A percentile compares a stretch with the other conserved stretches of the same genome.
Conservation (phyloP, 139 green algal species). For the Asterochloris sp. region DNA sequence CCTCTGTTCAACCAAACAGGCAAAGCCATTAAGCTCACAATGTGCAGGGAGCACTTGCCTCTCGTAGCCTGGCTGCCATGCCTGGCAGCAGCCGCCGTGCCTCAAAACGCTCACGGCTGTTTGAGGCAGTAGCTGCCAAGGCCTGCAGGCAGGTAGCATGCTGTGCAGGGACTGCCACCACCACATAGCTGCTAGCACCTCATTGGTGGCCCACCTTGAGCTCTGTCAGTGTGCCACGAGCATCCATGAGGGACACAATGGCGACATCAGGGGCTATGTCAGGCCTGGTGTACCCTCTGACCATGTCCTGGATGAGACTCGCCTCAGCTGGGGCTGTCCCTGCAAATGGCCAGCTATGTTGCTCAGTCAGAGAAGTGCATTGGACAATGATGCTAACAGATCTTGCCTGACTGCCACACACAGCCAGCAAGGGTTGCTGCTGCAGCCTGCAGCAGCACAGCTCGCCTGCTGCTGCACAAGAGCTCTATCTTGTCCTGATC, state of each 20-base stretch:
- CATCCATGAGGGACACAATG: slow-evolving; percentile 25
- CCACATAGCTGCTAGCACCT: neutral
- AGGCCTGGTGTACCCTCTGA: neutral
- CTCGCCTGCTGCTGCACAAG: neutral
- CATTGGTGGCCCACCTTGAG: slow-evolving; percentile 1
- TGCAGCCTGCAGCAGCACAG: neutral
- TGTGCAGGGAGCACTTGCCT: neutral
- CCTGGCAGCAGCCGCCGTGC: slow-evolving; percentile 22
- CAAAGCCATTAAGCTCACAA: too few species aligned
- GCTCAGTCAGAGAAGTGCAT: too few species aligned
- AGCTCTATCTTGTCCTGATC: neutral
- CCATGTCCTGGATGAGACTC: neutral
- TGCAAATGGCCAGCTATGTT: too few species aligned
- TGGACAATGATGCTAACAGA: too few species aligned
- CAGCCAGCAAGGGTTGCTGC: too few species aligned
- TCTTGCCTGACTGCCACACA: too few species aligned
- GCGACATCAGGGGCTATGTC: slow-evolving; percentile 11
- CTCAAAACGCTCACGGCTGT: slow-evolving; percentile 24
- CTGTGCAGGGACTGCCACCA: neutral
- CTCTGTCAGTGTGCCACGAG: slow-evolving; percentile 17
- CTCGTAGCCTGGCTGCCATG: slow-evolving; percentile 17
- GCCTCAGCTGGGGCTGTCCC: too few species aligned
- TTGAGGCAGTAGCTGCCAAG: slow-evolving; percentile 13
- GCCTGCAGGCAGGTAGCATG: slow-evolving; percentile 1
- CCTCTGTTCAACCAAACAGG: too few species aligned